Base-by-base conservation (phyloP, 768 basidiomycete genomes). In the Russula ochroleuca region DNA sequence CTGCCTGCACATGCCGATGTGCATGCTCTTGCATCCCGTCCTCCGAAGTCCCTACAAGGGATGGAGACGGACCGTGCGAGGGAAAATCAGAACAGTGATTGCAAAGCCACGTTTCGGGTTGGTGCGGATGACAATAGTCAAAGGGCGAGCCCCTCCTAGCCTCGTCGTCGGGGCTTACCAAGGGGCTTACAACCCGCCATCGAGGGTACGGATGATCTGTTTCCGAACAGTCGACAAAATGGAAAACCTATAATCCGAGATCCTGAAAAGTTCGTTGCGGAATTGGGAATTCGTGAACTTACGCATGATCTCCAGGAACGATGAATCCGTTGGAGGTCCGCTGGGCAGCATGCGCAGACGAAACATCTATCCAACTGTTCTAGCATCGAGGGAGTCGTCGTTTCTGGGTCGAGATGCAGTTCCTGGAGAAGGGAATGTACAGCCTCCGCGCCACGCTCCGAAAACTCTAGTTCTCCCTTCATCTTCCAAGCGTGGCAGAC, bases 401-500 rank as follows among this genome's bases (percentile, higher is more conserved):
- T 33, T 21, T 40, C 49, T 2, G 57, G 31, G 25, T 47, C 40
- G 28, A 67, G 51, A 15, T 19, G 17, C 28, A 65, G 40, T 6
- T 28, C 25, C 15, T 2, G 31, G 48, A 67, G 50, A 25, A 67
- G 31, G 8, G 53, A 28, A 10, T 35, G 23, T 21, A n/a, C 48
- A 10, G 65, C 62, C n/a, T 49, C 48, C 5, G 63, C 63, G 25
- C 65, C 65, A 6, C 57, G 52, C 31, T 49, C 21, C 19, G 13
- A 33, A 43, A 37, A 64, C 41, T 31, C 23, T 9, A 56, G 48
- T 59, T 35, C 35, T n/a, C 37, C 47, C 7, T 41, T 19, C 21
- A 43, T n/a, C 48, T 61, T 65, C 66, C 63, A 67, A 15, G 66
- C 59, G 7, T 67, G 48, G 51, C 63, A 67, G n/a, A 31, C 19